phyloP scores from a whole-genome alignment of 208 protist genomes.

The Leishmania turanica region DNA sequence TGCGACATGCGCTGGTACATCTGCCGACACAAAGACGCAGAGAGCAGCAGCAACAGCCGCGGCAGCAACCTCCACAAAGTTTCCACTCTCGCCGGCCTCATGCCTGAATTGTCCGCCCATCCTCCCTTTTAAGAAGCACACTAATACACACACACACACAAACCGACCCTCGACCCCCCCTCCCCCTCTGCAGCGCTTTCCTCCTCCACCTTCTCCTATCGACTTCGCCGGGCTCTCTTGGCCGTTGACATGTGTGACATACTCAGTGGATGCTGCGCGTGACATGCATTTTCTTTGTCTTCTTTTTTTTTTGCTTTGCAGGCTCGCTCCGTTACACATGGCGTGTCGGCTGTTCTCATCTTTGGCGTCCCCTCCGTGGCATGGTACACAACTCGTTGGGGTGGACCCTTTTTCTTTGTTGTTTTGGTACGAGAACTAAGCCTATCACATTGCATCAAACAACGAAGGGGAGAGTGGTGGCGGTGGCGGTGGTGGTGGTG shows the following conservation, averaged over 20 bases:
- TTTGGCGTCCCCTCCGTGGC: neutral
- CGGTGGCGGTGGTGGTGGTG: no score
- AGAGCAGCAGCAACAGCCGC: neutral
- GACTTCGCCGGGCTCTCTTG: neutral
- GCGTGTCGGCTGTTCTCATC: neutral
- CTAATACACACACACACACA: neutral
- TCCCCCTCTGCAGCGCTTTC: neutral
- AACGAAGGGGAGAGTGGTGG: no score
- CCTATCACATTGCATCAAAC: no score
- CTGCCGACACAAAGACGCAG: neutral
- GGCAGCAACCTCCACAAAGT: neutral
- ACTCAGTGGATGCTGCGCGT: neutral
- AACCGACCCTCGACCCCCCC: neutral
- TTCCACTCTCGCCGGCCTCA: neutral
- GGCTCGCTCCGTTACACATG: neutral
- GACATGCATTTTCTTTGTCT: neutral
- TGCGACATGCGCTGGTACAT: neutral
- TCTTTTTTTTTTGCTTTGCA: no score
- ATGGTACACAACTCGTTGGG: neutral
- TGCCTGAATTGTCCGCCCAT: neutral
- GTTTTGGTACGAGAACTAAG: neutral
- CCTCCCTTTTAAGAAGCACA: neutral
- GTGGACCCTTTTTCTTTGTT: neutral
- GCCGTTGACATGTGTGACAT: neutral
- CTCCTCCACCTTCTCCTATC: neutral